Percentiles rank a stretch among this genome's conserved stretches.
phyloP scores from a whole-genome alignment of 768 basidiomycete genomes.

The Lyophyllum semitale region DNA sequence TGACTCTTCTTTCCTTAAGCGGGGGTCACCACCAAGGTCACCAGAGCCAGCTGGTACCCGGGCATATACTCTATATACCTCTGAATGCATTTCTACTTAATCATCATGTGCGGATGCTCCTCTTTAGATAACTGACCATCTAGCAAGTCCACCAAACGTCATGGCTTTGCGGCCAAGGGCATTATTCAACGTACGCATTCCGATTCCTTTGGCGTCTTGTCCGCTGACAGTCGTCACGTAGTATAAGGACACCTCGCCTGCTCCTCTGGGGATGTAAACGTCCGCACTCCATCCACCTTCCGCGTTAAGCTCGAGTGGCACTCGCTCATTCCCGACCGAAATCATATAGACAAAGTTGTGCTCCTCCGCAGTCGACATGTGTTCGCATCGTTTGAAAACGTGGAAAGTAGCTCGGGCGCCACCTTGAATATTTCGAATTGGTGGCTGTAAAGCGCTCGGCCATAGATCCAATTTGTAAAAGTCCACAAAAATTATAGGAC shows the following conservation, averaged over 20 bases:
- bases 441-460: slow-evolving; percentile 36
- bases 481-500: slow-evolving; percentile 35
- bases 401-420: slow-evolving; percentile 39
- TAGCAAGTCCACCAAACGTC: slow-evolving; percentile 36
- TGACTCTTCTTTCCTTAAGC: no score
- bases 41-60: no score
- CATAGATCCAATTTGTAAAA: slow-evolving; percentile 36
- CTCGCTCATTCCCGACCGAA: slow-evolving; percentile 31
- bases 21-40: no score
- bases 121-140: slow-evolving; percentile 31
- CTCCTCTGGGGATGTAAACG: slow-evolving; percentile 34
- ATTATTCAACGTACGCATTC: slow-evolving; percentile 29
- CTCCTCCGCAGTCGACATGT: slow-evolving; percentile 40
- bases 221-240: slow-evolving; percentile 35
- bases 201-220: slow-evolving; percentile 42
- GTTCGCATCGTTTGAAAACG: slow-evolving; percentile 46
- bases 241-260: slow-evolving; percentile 35
- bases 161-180: slow-evolving; percentile 39
- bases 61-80: slow-evolving; percentile 18
- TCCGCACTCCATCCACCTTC: slow-evolving; percentile 44
- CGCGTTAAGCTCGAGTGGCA: slow-evolving; percentile 34
- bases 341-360: slow-evolving; percentile 46
- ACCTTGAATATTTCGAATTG: slow-evolving; percentile 29
- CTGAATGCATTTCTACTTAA: slow-evolving; percentile 9
- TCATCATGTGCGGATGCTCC: neutral